Base-by-base conservation (phyloP, 2,329 filamentous ascomycete genomes). In the Phoma sp. region DNA sequence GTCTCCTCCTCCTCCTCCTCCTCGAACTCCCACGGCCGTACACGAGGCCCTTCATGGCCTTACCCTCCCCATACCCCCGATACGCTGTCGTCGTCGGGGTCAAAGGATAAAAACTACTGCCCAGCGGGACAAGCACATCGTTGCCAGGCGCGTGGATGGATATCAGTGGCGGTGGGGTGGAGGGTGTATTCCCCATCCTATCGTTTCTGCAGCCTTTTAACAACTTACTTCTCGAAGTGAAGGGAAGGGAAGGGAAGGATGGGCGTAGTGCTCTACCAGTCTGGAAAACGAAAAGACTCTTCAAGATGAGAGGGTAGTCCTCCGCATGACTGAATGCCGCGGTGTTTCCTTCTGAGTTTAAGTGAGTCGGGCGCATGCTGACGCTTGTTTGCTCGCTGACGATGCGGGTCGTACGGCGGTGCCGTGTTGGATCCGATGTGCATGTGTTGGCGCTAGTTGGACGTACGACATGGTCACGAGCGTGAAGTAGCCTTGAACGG, bases 101-200 rank as follows among this genome's bases (percentile, higher is more conserved):
- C 28, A 12, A 40, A 7, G 36, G 18, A 12, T 33, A 37, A 3
- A 46, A 21, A n/a, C 23, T 32, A 0, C 26, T 50, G 43, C 60
- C 57, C 17, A 60, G 47, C 2, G 67, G 65, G 20, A 71, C 59
- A 18, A 68, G 32, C 30, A 68, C 47, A 37, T 55, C 60, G 28
- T 60, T 64, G 21, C 47, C 37, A 1, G 61, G 59, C 7, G 64
- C 65, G 23, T 47, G 42, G 51, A 71, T 55, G 39, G 64, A 47
- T 42, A 71, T 49, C 17, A 69, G 62, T 1, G 67, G 65, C 3
- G 64, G 61, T 4, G 65, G 62, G 10, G 56, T 60, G 14, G 68
- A 69, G 39, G 56, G 55, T 14, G 53, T 38, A 39, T 56, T 45
- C 26, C 67, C 68, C 68, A 71, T 25, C 23, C n/a, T n/a, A n/a